Evolutionary conservation across 176 grass and related monocot species (phyloP).

Genomic region (Thalia dealbata): DNA sequence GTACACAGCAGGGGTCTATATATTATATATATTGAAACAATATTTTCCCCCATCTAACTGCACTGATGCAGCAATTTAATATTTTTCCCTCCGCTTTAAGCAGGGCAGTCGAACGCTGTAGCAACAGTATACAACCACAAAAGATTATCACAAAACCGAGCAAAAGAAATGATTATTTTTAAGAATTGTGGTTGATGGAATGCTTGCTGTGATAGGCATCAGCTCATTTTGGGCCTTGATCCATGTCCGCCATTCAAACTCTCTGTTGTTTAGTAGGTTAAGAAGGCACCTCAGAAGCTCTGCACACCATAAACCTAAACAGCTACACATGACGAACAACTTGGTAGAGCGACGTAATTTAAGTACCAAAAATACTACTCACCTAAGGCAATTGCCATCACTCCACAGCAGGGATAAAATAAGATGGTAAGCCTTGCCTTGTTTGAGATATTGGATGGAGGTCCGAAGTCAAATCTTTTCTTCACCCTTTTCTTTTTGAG

Average conservation of each 20-base stretch:
- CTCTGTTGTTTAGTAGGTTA: no score
- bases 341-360: not conserved
- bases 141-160: not conserved
- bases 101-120: not conserved
- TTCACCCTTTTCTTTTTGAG: constrained; percentile 5
- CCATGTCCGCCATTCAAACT: no score
- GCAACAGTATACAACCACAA: not conserved
- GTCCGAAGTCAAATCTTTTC: not conserved
- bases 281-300: no score
- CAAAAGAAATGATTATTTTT: not conserved
- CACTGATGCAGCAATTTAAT: not conserved
- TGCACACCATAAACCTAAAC: not conserved
- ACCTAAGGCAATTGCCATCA: not conserved
- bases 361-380: not conserved
- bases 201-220: not conserved
- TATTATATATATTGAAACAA: no score
- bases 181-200: not conserved
- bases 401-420: not conserved
- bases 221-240: not conserved
- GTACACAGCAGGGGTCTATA: not conserved
- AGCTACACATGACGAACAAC: not conserved
- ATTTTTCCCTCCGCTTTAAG: not conserved
- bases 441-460: not conserved
- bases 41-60: no score
- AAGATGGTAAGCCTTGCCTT: not conserved